Percentiles rank a stretch among this genome's conserved stretches.
Evolutionary conservation across 2,329 filamentous ascomycete species (phyloP).

Genomic region (Ceratocystis colombiana): DNA sequence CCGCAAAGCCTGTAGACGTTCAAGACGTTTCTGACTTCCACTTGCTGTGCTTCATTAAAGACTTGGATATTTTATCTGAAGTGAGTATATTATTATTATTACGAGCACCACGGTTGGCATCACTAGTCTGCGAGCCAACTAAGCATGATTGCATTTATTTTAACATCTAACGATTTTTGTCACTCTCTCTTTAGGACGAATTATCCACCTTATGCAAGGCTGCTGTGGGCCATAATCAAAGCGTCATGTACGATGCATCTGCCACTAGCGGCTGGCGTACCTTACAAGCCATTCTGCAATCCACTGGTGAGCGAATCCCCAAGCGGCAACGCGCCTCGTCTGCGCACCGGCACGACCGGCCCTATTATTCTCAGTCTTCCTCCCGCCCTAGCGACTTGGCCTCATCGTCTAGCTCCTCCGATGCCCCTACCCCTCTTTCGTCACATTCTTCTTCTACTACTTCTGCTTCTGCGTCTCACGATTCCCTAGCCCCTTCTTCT

Average conservation of each 20-base stretch:
- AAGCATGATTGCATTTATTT: background rate
- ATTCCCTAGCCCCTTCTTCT: conserved; percentile 1
- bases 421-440: conserved; percentile 28
- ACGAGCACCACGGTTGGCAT: background rate
- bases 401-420: conserved; percentile 29
- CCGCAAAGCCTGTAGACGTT: conserved; percentile 37
- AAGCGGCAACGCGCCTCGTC: conserved; percentile 47
- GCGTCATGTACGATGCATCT: conserved; percentile 72
- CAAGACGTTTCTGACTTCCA: conserved; percentile 84
- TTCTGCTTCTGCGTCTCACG: conserved; percentile 9
- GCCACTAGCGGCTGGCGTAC: conserved; percentile 90
- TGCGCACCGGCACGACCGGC: conserved; percentile 16
- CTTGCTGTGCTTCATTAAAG: conserved; percentile 75
- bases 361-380: conserved; percentile 23
- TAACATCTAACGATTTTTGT: conserved; percentile 22
- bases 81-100: conserved; percentile 38
- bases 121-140: background rate
- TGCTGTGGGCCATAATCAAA: conserved; percentile 68
- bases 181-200: conserved; percentile 57
- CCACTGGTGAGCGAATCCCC: conserved; percentile 91
- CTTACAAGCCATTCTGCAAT: conserved; percentile 82
- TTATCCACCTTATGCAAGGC: conserved; percentile 75
- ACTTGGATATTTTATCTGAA: conserved; percentile 72
- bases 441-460: conserved; percentile 23
- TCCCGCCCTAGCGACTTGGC: conserved; percentile 28